Evolutionary conservation across 805 yeast species (phyloP), one percentile per base, ranked within the genome.

Genomic region (Candida lessepsii): DNA sequence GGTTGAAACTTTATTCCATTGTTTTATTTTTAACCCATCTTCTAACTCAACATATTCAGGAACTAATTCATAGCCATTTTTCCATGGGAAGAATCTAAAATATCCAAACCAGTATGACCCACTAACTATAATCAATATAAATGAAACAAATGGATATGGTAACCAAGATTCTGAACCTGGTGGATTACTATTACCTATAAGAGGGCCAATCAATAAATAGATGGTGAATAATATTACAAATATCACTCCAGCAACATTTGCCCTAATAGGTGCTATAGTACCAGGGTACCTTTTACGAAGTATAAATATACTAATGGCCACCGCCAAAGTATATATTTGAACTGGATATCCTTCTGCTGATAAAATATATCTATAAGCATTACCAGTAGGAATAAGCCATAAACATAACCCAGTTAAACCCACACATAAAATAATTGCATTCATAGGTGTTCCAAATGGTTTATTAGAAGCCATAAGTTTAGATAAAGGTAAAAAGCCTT

Each of bases 401-500:
- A 76, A 52, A 27, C 75, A 63, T 4, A 60, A 28, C 0, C 71
- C 62, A 1, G 80, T 63, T 3, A 75, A 57, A 3, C 53, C 24
- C 11, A 71, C 56, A 37, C 79, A 74, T 35, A 77, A 57, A 3
- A 66, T 14, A 19, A 80, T 55, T 0, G 81, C 63, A 13, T 74
- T 75, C 16, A 80, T 53, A 2, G 87, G 86, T 1, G 83, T 77
- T 15, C 74, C 75, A 42, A 56, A 60, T 1, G 81, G 81, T 66
- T 71, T 67, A 46, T 80, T 80, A 5, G 77, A 70, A 0, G 83
- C 77, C 72, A 80, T 62, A 23, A 62, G 47, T 16, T 50, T 52
- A 3, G 81, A 70, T 41, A 64, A 75, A 8, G 87, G 87, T 10
- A 80, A 51, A 41, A 67, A 76, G 0, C 86, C 86, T 49, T 80